Percentiles rank a stretch among this genome's conserved stretches.
Conservation (phyloP, 2,329 filamentous ascomycete species). For the Penicillium paneum region DNA sequence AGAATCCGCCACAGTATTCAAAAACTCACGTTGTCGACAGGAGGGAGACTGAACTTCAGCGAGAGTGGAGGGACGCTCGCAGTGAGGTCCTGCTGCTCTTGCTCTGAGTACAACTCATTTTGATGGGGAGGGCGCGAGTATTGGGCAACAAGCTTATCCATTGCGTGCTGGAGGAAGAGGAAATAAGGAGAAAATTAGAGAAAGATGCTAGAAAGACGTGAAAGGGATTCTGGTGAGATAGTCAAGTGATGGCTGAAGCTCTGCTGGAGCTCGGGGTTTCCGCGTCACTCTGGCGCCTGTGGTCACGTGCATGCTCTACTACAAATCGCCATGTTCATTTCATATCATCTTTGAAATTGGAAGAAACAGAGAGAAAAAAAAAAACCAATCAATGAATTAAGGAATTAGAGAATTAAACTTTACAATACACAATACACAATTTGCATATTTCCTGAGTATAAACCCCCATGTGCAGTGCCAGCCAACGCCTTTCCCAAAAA, state of each 20-base stretch:
- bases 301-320: slow-evolving; percentile 25
- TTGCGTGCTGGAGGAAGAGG: slow-evolving; percentile 41
- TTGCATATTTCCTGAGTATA: slow-evolving; percentile 13
- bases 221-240: slow-evolving; percentile 16
- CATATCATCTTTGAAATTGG: background rate
- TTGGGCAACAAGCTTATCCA: slow-evolving; percentile 90
- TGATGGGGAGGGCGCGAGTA: slow-evolving; percentile 78
- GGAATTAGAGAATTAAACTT: slow-evolving; percentile 2
- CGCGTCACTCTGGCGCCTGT: slow-evolving; percentile 38
- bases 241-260: slow-evolving; percentile 23
- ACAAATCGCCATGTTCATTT: background rate
- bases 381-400: background rate
- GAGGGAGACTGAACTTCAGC: slow-evolving; percentile 92
- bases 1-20: background rate
- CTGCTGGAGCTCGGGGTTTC: slow-evolving; percentile 29
- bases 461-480: background rate
- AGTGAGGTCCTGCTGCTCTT: slow-evolving; percentile 70
- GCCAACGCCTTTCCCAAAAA: slow-evolving; percentile 7
- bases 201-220: slow-evolving; percentile 6
- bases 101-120: slow-evolving; percentile 67
- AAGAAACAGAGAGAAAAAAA: background rate
- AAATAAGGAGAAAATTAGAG: slow-evolving; percentile 2
- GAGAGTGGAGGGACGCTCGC: slow-evolving; percentile 73
- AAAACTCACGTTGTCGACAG: slow-evolving; percentile 74
- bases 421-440: slow-evolving; percentile 11